Conservation (phyloP, 768 basidiomycete species). For the Russula emetica region DNA sequence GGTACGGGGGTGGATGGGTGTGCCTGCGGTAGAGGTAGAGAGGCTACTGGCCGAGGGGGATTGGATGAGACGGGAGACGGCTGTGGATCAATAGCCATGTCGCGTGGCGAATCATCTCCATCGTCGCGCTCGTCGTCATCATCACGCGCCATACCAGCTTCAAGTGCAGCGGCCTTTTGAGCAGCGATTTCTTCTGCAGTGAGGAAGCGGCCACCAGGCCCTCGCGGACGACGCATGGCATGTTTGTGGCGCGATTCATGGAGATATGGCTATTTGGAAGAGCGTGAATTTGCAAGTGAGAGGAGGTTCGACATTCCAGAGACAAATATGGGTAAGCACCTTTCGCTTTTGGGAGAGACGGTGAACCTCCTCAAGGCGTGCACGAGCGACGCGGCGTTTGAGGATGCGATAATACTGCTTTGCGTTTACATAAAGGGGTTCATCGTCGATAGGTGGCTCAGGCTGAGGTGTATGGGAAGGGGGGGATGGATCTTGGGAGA, state of each 20-base stretch:
- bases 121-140: slow-evolving; percentile 50
- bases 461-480: slow-evolving; percentile 36
- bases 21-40: slow-evolving; percentile 7
- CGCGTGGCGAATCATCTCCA: slow-evolving; percentile 29
- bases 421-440: slow-evolving; percentile 98
- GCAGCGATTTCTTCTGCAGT: slow-evolving; percentile 94
- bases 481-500: slow-evolving; percentile 15
- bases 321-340: slow-evolving; percentile 40
- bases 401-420: slow-evolving; percentile 99
- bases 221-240: slow-evolving; percentile 94
- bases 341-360: slow-evolving; percentile 90
- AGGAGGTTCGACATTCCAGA: not conserved
- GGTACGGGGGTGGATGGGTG: slow-evolving; percentile 13
- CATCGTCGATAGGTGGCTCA: slow-evolving; percentile 69
- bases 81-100: slow-evolving; percentile 18
- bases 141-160: slow-evolving; percentile 34
- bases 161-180: slow-evolving; percentile 49
- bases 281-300: slow-evolving; percentile 3
- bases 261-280: slow-evolving; percentile 74
- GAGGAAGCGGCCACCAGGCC: slow-evolving; percentile 95
- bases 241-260: slow-evolving; percentile 98
- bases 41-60: slow-evolving; percentile 7
- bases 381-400: slow-evolving; percentile 87
- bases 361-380: slow-evolving; percentile 90
- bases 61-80: slow-evolving; percentile 15